A percentile compares a stretch with the other conserved stretches of the same genome.
Evolutionary conservation across 805 yeast species (phyloP).

Genomic region (Schizosaccharomyces japonicus): DNA sequence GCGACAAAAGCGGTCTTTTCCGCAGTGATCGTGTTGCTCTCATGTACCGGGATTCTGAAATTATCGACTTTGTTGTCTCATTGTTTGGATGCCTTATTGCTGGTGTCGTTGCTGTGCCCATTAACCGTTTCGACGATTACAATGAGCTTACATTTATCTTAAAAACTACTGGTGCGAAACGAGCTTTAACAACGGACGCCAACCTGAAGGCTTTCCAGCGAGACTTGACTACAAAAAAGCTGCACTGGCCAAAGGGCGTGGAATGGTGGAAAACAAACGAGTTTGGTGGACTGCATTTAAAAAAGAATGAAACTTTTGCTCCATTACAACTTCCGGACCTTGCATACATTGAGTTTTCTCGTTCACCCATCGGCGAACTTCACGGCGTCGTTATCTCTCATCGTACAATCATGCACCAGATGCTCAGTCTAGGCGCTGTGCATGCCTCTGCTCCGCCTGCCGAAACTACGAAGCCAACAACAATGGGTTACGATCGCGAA

Average conservation of each 20-base stretch:
- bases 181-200: slow-evolving; percentile 59
- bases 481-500: neutral
- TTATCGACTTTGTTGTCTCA: slow-evolving; percentile 66
- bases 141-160: slow-evolving; percentile 51
- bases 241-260: slow-evolving; percentile 54
- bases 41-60: slow-evolving; percentile 62
- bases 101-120: slow-evolving; percentile 84
- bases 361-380: slow-evolving; percentile 73
- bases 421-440: slow-evolving; percentile 48
- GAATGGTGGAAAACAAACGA: slow-evolving; percentile 68
- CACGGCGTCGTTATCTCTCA: slow-evolving; percentile 88
- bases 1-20: slow-evolving; percentile 46
- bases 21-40: slow-evolving; percentile 67
- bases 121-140: slow-evolving; percentile 39
- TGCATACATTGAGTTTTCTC: slow-evolving; percentile 80
- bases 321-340: slow-evolving; percentile 54
- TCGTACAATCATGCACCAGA: slow-evolving; percentile 66
- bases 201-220: slow-evolving; percentile 55
- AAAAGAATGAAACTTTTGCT: slow-evolving; percentile 34
- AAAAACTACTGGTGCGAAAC: slow-evolving; percentile 47
- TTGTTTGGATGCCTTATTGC: slow-evolving; percentile 79
- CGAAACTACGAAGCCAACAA: neutral
- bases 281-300: slow-evolving; percentile 43
- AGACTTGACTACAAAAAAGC: slow-evolving; percentile 22
- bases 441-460: slow-evolving; percentile 21